These are phyloP conservation scores for Pneumocystis carinii DNA, from an alignment of 1,139 yeast species.

Conservation along the genomic window DNA sequence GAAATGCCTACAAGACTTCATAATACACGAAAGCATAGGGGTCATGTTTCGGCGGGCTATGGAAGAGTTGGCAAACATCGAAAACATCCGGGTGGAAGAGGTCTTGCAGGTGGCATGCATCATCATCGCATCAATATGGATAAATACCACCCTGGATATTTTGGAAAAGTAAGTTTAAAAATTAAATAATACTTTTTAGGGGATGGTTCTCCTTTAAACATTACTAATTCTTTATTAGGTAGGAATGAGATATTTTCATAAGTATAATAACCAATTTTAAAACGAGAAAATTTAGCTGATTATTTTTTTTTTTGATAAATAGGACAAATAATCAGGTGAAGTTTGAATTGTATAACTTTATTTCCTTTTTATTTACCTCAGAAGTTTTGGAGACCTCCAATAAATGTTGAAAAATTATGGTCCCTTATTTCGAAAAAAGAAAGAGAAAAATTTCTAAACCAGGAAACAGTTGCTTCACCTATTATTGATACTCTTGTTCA, in stretches of 20 bases:
- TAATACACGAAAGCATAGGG: constrained; percentile 99
- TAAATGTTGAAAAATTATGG: constrained; percentile 99
- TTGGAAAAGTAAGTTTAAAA: constrained; percentile 68
- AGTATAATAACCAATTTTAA: constrained; percentile 51
- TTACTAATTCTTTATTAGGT: not conserved
- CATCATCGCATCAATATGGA: constrained; percentile 20
- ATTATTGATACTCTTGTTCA: constrained; percentile 98
- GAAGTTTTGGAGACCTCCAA: constrained; percentile 84
- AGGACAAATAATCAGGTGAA: not conserved
- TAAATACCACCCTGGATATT: constrained; percentile 99
- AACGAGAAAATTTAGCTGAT: not conserved
- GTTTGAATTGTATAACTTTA: not conserved
- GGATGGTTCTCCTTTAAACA: not conserved
- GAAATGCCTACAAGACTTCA: constrained; percentile 97
- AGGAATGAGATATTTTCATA: constrained; percentile 99
- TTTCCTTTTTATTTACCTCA: not conserved
- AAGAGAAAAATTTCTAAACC: constrained; percentile 86
- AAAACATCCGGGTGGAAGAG: constrained; percentile 99
- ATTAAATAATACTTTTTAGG: not conserved
- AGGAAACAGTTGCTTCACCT: constrained; percentile 86
- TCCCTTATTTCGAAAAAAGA: constrained; percentile 85
- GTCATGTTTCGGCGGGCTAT: constrained; percentile 99
- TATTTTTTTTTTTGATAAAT: not conserved
- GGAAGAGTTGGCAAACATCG: constrained; percentile 99
- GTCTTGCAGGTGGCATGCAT: constrained; percentile 99